These are phyloP conservation scores for Plantago coronopus DNA, from an alignment of 305 asterid species.

Conservation along the genomic window DNA sequence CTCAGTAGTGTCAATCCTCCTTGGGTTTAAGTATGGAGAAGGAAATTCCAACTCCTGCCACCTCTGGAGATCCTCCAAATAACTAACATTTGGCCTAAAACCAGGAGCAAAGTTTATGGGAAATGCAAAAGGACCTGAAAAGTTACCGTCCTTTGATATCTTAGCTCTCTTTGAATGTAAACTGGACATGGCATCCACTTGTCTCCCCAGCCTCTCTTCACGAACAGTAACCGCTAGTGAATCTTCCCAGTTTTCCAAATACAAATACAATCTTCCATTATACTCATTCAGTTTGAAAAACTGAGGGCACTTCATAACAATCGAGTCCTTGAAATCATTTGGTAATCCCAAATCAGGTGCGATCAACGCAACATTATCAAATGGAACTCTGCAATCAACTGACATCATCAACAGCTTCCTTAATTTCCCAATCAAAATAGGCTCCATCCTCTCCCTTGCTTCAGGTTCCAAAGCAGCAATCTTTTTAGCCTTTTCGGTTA, in stretches of 20 bases:
- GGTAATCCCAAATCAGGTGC: constrained; percentile 73
- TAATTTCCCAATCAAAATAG: constrained; percentile 64
- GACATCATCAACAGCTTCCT: constrained; percentile 87
- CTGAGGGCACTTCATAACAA: constrained; percentile 64
- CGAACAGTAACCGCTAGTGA: constrained; percentile 77
- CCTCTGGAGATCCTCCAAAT: constrained; percentile 67
- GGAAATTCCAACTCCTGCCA: constrained; percentile 98
- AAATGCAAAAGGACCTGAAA: constrained; percentile 66
- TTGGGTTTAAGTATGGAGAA: constrained; percentile 87
- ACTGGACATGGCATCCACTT: constrained; percentile 19
- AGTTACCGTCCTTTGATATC: constrained; percentile 74
- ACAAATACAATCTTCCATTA: constrained; percentile 57
- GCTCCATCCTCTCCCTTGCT: constrained; percentile 61
- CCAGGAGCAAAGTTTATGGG: constrained; percentile 66
- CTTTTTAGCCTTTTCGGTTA: constrained; percentile 63
- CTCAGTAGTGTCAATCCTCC: constrained; percentile 60
- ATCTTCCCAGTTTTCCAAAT: constrained; percentile 90
- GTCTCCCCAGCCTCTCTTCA: constrained; percentile 55
- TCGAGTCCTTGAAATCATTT: constrained; percentile 51
- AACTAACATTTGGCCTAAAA: constrained; percentile 81
- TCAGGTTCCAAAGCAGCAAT: constrained; percentile 54
- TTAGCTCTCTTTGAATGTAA: constrained; percentile 31
- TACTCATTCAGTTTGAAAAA: constrained; percentile 51
- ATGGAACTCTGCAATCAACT: constrained; percentile 69
- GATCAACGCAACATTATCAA: constrained; percentile 54